Conservation (phyloP, 1,139 yeast genomes). For the Yamadazyma epiphylla region DNA sequence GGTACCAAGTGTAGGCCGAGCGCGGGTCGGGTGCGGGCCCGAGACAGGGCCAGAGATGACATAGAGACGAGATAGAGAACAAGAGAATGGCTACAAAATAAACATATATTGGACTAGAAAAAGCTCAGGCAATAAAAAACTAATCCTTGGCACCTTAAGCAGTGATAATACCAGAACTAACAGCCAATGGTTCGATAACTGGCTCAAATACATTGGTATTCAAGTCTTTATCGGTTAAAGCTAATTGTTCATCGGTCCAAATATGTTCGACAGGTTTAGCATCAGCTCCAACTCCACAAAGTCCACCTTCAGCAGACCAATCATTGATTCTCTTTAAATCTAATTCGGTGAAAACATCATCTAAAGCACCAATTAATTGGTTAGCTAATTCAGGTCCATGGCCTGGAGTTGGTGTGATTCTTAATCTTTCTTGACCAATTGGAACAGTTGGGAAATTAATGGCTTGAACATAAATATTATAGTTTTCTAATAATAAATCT, state of each 20-base stretch:
- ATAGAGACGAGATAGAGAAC: not conserved
- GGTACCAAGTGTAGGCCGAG: no score
- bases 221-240: constrained; percentile 56
- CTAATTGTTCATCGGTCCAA: constrained; percentile 84
- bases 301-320: constrained; percentile 80
- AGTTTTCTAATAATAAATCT: constrained; percentile 78
- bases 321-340: constrained; percentile 70
- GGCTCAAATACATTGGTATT: constrained; percentile 65
- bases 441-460: constrained; percentile 98
- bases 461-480: constrained; percentile 92
- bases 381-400: constrained; percentile 77
- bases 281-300: constrained; percentile 77
- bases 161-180: constrained; percentile 58
- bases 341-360: constrained; percentile 73
- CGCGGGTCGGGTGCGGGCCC: no score
- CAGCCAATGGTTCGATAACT: constrained; percentile 54
- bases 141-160: not conserved
- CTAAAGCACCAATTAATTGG: constrained; percentile 72
- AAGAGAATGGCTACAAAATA: not conserved
- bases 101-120: constrained; percentile 1
- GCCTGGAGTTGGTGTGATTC: constrained; percentile 98
- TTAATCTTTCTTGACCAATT: constrained; percentile 89
- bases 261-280: constrained; percentile 50
- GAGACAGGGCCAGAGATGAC: no score
- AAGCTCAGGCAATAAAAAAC: not conserved